phyloP scores from a whole-genome alignment of 768 basidiomycete genomes.

The Neoboletus brunneissimus region DNA sequence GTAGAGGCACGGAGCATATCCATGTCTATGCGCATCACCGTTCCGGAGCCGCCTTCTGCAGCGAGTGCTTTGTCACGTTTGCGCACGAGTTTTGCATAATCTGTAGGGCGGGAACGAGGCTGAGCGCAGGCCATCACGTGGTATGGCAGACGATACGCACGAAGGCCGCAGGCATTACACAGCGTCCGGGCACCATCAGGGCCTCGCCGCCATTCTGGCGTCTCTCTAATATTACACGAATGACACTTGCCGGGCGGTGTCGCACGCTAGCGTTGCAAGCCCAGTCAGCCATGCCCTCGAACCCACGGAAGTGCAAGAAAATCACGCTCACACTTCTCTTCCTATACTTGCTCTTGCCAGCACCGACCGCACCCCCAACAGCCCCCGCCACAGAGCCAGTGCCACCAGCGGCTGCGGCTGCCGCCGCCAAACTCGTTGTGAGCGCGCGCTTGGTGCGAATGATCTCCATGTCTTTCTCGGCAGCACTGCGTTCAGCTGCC shows the following conservation, averaged over 20 bases:
- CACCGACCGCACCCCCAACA: slow-evolving; percentile 21
- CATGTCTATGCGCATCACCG: slow-evolving; percentile 58
- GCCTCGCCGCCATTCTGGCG: slow-evolving; percentile 85
- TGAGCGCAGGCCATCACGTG: not conserved
- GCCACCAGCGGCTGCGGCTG: slow-evolving; percentile 38
- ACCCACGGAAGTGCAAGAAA: slow-evolving; percentile 1
- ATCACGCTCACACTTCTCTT: slow-evolving; percentile 73
- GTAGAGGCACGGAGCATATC: slow-evolving; percentile 74
- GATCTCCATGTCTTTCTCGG: slow-evolving; percentile 83
- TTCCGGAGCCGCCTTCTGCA: slow-evolving; percentile 48
- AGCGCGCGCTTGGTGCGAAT: slow-evolving; percentile 78
- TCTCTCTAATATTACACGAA: slow-evolving; percentile 84
- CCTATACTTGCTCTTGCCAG: slow-evolving; percentile 71
- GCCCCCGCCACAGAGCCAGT: slow-evolving; percentile 34
- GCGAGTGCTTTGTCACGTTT: slow-evolving; percentile 66
- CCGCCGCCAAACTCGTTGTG: slow-evolving; percentile 57
- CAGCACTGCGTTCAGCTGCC: slow-evolving; percentile 53
- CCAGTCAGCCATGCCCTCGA: slow-evolving; percentile 15
- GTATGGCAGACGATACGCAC: slow-evolving; percentile 36
- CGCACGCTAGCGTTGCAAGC: slow-evolving; percentile 57
- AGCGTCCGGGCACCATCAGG: slow-evolving; percentile 82
- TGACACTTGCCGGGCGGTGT: slow-evolving; percentile 86
- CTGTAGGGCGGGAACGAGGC: slow-evolving; percentile 32
- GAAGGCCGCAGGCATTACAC: slow-evolving; percentile 84
- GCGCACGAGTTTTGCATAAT: slow-evolving; percentile 81